Base-by-base conservation (phyloP, 441 rosid species). In the Croton laevigatus region DNA sequence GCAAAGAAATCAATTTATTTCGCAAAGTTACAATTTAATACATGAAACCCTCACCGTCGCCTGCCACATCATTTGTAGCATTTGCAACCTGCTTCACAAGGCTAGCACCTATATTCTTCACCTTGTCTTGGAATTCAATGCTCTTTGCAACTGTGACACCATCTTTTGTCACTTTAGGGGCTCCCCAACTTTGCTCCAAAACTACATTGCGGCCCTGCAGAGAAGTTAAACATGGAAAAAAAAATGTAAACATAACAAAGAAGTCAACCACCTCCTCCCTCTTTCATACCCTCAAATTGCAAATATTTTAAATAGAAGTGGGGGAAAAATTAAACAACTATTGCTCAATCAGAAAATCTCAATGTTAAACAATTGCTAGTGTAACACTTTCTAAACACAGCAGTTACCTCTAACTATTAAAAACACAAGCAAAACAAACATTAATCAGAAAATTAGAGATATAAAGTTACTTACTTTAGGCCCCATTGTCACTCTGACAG, bases 11-110 rank as follows among this genome's bases (percentile, higher is more conserved):
- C 37, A 12, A 52, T 0, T 0, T 19, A 17, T 52, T 52, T 17
- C 5, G 6, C 1, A 52, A 60, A 59, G 58, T n/a, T 44, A 9
- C 5, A 22, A 70, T 10, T 45, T n/a, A 23, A 64, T 6, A 3
- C 40, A 67, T 40, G 38, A 38, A 60, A 32, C 6, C 23, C 81
- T 69, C 80, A 90, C 96, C 96, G 81, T 90, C 93, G 54, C 96
- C 93, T 11, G 93, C 93, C 3, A 75, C 89, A 77, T 88, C 96
- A 77, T 90, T 90, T 59, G 96, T 90, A 46, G 96, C 96, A 74
- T 88, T 90, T 8, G 96, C 96, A 74, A 90, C 96, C 80, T 90
- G 93, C 79, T 90, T 90, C 17, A 90, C 96, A 66, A 88, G 96
- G 77, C 93, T 88, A 12, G 96, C 93, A 74, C 96, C 96, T 32